Evolutionary conservation across 2,329 filamentous ascomycete genomes (phyloP).

Genomic region (Aureobasidium sp.): DNA sequence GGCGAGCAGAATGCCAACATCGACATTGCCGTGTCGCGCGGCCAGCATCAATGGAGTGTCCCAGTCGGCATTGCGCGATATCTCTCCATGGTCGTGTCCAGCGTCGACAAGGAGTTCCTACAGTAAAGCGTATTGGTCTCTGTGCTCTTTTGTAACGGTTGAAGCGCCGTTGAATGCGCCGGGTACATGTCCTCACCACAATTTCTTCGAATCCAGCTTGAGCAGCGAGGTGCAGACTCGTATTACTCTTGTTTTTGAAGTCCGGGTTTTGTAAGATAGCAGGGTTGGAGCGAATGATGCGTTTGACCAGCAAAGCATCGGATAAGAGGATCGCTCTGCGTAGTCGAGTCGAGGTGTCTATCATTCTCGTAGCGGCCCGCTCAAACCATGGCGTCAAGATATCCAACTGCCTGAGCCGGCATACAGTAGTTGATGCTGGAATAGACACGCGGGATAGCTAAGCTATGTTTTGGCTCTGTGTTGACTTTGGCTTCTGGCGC

Average conservation of each 20-base stretch:
- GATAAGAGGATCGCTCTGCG: slow-evolving; percentile 73
- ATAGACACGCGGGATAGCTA: neutral
- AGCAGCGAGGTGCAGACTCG: slow-evolving; percentile 73
- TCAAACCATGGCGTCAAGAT: slow-evolving; percentile 9
- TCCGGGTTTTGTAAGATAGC: slow-evolving; percentile 71
- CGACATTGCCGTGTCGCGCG: slow-evolving; percentile 58
- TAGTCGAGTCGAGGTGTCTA: slow-evolving; percentile 67
- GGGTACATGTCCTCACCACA: slow-evolving; percentile 33
- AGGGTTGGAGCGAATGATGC: slow-evolving; percentile 68
- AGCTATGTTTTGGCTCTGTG: neutral
- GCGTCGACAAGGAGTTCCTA: slow-evolving; percentile 58
- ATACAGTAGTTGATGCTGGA: slow-evolving; percentile 1
- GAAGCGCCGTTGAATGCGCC: neutral
- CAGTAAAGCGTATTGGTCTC: neutral
- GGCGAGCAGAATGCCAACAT: slow-evolving; percentile 64
- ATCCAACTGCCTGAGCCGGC: slow-evolving; percentile 5
- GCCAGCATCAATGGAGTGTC: slow-evolving; percentile 80
- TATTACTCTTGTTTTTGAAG: slow-evolving; percentile 66
- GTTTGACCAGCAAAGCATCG: slow-evolving; percentile 62
- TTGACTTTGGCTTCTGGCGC: neutral
- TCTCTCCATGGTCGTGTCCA: slow-evolving; percentile 65
- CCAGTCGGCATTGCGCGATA: slow-evolving; percentile 69
- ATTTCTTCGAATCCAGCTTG: slow-evolving; percentile 62
- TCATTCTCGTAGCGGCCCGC: slow-evolving; percentile 41
- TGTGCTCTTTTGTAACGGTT: neutral